Conservation (phyloP, 2,329 filamentous ascomycete species). For the Aspergillus hiratsukae region DNA sequence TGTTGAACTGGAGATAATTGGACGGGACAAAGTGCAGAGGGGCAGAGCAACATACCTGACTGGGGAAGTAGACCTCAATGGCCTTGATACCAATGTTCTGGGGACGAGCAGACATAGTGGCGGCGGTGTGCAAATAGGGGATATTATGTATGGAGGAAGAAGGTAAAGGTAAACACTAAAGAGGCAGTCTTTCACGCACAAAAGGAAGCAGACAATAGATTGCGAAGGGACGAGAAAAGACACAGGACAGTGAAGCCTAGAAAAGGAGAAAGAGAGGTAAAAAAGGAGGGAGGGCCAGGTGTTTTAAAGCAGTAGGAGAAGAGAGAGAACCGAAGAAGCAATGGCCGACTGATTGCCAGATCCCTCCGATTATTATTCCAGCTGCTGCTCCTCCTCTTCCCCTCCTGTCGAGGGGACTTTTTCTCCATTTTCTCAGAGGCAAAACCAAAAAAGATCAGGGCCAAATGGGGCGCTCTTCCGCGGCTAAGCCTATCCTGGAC, state of each 20-base stretch:
- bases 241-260: constrained; percentile 1
- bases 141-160: constrained; percentile 6
- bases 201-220: background rate
- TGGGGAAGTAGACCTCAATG: constrained; percentile 86
- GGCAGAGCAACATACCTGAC: constrained; percentile 60
- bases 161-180: constrained; percentile 1
- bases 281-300: constrained; percentile 8
- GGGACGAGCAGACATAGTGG: constrained; percentile 67
- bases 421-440: background rate
- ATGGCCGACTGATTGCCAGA: constrained; percentile 1
- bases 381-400: background rate
- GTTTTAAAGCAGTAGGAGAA: constrained; percentile 4
- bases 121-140: constrained; percentile 14
- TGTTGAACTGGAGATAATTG: constrained; percentile 7
- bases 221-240: constrained; percentile 2
- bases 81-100: constrained; percentile 90
- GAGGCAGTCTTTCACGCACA: background rate
- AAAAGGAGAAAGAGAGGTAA: constrained; percentile 5
- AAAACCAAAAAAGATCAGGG: background rate
- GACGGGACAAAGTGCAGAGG: background rate
- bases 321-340: constrained; percentile 3
- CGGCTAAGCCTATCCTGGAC: background rate
- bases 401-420: background rate
- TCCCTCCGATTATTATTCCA: background rate
- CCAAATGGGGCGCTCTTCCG: background rate